Conservation (phyloP, 2,329 filamentous ascomycete species). For the Xylaria sp. region DNA sequence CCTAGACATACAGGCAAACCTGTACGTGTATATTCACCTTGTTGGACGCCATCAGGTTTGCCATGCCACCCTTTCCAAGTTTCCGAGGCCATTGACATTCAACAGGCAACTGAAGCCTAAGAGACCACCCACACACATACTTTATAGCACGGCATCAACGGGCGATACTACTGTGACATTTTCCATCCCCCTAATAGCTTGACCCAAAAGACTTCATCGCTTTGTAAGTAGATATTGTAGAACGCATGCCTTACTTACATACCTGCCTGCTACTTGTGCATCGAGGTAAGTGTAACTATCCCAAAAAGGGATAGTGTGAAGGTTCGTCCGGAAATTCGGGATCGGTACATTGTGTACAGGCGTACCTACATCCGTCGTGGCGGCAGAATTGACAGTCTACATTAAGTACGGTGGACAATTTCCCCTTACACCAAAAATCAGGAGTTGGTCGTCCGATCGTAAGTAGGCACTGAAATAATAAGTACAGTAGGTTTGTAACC, state of each 20-base stretch:
- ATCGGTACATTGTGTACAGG: neutral
- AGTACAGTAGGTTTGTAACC: neutral
- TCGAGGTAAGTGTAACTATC: neutral
- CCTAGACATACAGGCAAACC: neutral
- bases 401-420: neutral
- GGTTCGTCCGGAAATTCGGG: constrained; percentile 25
- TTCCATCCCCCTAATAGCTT: neutral
- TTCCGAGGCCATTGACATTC: neutral
- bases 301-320: constrained; percentile 13
- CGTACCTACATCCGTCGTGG: neutral
- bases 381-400: neutral
- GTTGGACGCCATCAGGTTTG: neutral
- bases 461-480: too few species aligned
- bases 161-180: neutral
- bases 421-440: too few species aligned
- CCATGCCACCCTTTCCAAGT: neutral
- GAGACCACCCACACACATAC: neutral
- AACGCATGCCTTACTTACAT: neutral
- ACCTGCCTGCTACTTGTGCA: too few species aligned
- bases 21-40: neutral
- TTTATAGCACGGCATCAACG: neutral
- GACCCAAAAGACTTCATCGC: neutral
- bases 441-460: too few species aligned
- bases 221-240: neutral
- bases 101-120: neutral